These are phyloP conservation scores for Pisolithus microcarpus DNA, from an alignment of 768 basidiomycete species.

Conservation along the genomic window DNA sequence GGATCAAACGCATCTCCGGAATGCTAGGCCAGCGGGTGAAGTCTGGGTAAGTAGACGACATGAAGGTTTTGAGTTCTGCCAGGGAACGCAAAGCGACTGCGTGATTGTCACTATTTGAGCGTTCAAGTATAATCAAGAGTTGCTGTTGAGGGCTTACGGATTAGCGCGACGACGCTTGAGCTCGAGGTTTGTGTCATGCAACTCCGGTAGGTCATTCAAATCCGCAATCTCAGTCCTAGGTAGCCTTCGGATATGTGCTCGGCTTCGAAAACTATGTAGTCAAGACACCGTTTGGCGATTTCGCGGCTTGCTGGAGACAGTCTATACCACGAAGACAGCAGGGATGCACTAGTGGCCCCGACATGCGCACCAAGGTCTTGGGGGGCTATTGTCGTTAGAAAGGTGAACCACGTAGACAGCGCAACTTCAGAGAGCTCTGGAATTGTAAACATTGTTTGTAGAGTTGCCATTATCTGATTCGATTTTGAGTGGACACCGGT, in stretches of 20 bases:
- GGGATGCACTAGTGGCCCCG: constrained; percentile 79
- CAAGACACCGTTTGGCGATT: constrained; percentile 52
- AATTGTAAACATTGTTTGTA: constrained; percentile 81
- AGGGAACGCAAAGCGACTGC: constrained; percentile 70
- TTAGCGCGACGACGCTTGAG: constrained; percentile 40
- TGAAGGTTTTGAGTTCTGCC: constrained; percentile 63
- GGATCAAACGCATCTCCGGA: constrained; percentile 87
- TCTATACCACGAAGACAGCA: constrained; percentile 69
- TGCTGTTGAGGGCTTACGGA: constrained; percentile 48
- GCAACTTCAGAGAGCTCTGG: constrained; percentile 73
- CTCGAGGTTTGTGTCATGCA: constrained; percentile 36
- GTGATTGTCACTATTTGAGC: constrained; percentile 70
- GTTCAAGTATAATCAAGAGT: constrained; percentile 63
- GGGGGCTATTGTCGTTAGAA: constrained; percentile 60
- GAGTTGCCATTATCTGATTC: constrained; percentile 85
- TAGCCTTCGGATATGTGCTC: constrained; percentile 46
- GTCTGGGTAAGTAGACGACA: constrained; percentile 42
- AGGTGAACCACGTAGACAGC: constrained; percentile 71
- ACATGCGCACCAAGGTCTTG: constrained; percentile 76
- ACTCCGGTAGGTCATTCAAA: constrained; percentile 62
- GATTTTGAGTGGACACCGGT: constrained; percentile 1
- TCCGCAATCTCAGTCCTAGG: constrained; percentile 79
- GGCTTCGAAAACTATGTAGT: constrained; percentile 62
- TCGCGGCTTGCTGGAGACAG: constrained; percentile 48
- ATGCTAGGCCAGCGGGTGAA: constrained; percentile 57